Percentiles rank a stretch among this genome's conserved stretches.
phyloP scores from a whole-genome alignment of 2,329 filamentous ascomycete species.

The Colletotrichum simmondsii region DNA sequence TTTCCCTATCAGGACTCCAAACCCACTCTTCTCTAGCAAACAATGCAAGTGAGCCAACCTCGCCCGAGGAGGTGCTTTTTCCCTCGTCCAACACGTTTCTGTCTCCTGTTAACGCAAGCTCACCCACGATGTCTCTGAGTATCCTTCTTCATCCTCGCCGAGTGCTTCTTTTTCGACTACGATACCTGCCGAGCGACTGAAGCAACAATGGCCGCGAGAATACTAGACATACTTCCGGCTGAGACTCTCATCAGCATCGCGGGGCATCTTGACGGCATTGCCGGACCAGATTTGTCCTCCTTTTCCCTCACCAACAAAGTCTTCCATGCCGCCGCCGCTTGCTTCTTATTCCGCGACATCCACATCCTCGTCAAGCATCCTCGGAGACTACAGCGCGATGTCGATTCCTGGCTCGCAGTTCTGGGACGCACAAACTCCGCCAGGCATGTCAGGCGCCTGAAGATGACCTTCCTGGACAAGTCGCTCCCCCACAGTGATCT shows the following conservation, averaged over 20 bases:
- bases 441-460: slow-evolving; percentile 4
- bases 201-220: background rate
- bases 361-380: slow-evolving; percentile 1
- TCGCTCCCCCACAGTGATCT: slow-evolving; percentile 2
- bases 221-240: slow-evolving; percentile 3
- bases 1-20: background rate
- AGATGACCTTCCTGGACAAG: background rate
- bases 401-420: background rate
- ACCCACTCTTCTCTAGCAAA: slow-evolving; percentile 7
- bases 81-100: background rate
- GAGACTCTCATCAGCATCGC: slow-evolving; percentile 16
- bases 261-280: background rate
- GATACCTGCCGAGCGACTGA: background rate
- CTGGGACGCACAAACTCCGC: background rate
- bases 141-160: background rate
- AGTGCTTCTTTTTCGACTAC: background rate
- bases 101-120: background rate
- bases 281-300: background rate
- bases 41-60: slow-evolving; percentile 4
- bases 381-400: background rate
- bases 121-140: background rate
- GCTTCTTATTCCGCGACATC: background rate
- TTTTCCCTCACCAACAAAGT: background rate
- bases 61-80: slow-evolving; percentile 3
- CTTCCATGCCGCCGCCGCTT: background rate